Base-by-base conservation (phyloP, 305 asterid species). In the Stenogyne calaminthoides region DNA sequence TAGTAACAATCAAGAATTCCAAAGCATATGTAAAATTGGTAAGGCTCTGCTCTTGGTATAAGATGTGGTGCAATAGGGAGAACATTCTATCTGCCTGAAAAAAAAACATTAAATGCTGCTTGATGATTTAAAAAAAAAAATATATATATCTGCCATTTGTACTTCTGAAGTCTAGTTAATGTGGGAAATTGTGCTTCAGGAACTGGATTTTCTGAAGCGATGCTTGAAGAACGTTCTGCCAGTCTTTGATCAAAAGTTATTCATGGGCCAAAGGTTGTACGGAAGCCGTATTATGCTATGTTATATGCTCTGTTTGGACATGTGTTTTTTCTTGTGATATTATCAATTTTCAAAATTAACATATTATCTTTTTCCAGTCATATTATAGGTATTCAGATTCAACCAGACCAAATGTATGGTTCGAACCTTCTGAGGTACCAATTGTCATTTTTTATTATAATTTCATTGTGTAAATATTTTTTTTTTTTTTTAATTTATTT, bases 21-120 rank as follows among this genome's bases (percentile, higher is more conserved):
- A 95, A 79, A 95, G 89, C 86, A 95, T 95, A 64, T 95, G 98
- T 73, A 92, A 92, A 88, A 91, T 91, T 51, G 99, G 98, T 95
- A 81, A 61, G 72, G 78, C 75, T 61, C 52, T 73, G 69, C 76
- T 74, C 76, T 62, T 27, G 18, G 34, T 27, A 70, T 61, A 20
- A 75, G 46, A 69, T 81, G 16, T 47, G 72, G 66, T 75, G 72
- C 58, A 78, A 67, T 60, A 51, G 1, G 51, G 68, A 78, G 37
- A 67, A 20, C 47, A 75, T 51, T 42, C 64, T 52, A 69, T 63
- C 42, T 73, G 42, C 73, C 60, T 27, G 58, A 29, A 19, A 67
- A 29, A 19, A 67, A 36, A 36, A 15, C 59, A 49, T 40, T 6
- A 14, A 59, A 36, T 46, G 67, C 54, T 76, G 46, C 71, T 71